phyloP scores from a whole-genome alignment of 495 filamentous ascomycete genomes.

The Talaromyces wortmannii region DNA sequence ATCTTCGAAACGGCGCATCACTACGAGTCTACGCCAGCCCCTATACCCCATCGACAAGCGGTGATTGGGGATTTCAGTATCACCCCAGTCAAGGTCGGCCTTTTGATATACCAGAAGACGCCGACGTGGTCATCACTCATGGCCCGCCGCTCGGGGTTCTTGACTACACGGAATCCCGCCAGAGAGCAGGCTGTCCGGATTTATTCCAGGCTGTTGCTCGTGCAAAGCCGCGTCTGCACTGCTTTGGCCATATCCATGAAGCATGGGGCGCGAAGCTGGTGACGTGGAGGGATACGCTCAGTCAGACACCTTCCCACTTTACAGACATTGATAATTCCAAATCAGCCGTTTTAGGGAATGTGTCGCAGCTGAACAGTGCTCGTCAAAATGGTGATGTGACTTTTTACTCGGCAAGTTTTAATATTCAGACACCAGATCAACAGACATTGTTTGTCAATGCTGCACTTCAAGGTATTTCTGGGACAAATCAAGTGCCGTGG shows the following conservation, averaged over 20 bases:
- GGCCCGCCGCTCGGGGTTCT: slow-evolving; percentile 54
- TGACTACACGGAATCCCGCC: slow-evolving; percentile 28
- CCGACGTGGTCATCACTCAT: slow-evolving; percentile 63
- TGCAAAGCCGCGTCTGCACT: slow-evolving; percentile 52
- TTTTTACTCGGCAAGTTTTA: slow-evolving; percentile 26
- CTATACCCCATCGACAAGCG: slow-evolving; percentile 47
- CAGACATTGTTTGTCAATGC: slow-evolving; percentile 66
- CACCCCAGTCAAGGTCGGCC: slow-evolving; percentile 32
- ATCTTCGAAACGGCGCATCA: slow-evolving; percentile 46
- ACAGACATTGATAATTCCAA: slow-evolving; percentile 39
- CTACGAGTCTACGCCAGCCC: slow-evolving; percentile 62
- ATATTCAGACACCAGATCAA: slow-evolving; percentile 22
- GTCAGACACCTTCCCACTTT: slow-evolving; percentile 28
- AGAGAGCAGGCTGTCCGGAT: slow-evolving; percentile 46
- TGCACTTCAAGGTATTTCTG: slow-evolving; percentile 38
- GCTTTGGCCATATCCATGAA: slow-evolving; percentile 71
- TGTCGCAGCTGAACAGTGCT: slow-evolving; percentile 19
- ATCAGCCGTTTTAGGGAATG: slow-evolving; percentile 29
- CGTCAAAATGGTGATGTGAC: slow-evolving; percentile 12
- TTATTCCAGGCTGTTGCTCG: slow-evolving; percentile 50
- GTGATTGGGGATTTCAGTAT: slow-evolving; percentile 56
- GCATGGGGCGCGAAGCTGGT: slow-evolving; percentile 58
- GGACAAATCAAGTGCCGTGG: slow-evolving; percentile 36
- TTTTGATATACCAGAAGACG: slow-evolving; percentile 31
- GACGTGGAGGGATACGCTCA: slow-evolving; percentile 36